phyloP scores from a whole-genome alignment of 768 basidiomycete species.

The Pleurotus tuber-regium region DNA sequence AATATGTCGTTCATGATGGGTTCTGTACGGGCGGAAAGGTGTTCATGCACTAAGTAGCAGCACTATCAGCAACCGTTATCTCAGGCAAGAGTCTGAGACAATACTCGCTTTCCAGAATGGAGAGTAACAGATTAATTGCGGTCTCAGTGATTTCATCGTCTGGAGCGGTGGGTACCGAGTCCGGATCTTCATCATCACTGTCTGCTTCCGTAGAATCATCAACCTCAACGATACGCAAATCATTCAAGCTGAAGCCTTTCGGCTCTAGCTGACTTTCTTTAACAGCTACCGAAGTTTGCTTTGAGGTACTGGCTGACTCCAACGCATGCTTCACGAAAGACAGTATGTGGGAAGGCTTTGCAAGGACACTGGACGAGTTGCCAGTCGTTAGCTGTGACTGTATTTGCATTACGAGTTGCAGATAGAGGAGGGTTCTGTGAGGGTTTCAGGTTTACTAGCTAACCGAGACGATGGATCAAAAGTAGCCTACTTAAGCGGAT shows the following conservation, averaged over 20 bases:
- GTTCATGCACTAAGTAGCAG: conserved; percentile 44
- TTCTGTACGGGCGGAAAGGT: conserved; percentile 55
- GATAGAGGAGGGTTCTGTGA: conserved; percentile 61
- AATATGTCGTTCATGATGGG: conserved; percentile 74
- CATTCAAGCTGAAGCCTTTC: conserved; percentile 12
- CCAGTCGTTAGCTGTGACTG: conserved; percentile 63
- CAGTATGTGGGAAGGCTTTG: conserved; percentile 72
- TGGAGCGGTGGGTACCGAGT: conserved; percentile 31
- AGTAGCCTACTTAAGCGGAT: conserved; percentile 49
- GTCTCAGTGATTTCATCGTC: conserved; percentile 74
- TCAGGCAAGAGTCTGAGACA: neutral
- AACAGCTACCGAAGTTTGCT: conserved; percentile 22
- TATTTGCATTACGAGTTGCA: conserved; percentile 83
- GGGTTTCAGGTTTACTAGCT: neutral
- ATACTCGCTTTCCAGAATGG: conserved; percentile 77
- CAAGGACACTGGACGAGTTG: conserved; percentile 50
- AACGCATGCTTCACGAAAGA: conserved; percentile 81
- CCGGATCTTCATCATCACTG: conserved; percentile 51
- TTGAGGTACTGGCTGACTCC: conserved; percentile 32
- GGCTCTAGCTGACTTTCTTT: conserved; percentile 21
- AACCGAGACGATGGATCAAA: neutral
- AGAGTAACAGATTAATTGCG: conserved; percentile 75
- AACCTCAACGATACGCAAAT: conserved; percentile 34
- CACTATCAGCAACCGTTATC: conserved; percentile 5
- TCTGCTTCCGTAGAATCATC: conserved; percentile 49